These are phyloP conservation scores for Piper betle DNA, from an alignment of 164 flowering plant species.

Conservation along the genomic window DNA sequence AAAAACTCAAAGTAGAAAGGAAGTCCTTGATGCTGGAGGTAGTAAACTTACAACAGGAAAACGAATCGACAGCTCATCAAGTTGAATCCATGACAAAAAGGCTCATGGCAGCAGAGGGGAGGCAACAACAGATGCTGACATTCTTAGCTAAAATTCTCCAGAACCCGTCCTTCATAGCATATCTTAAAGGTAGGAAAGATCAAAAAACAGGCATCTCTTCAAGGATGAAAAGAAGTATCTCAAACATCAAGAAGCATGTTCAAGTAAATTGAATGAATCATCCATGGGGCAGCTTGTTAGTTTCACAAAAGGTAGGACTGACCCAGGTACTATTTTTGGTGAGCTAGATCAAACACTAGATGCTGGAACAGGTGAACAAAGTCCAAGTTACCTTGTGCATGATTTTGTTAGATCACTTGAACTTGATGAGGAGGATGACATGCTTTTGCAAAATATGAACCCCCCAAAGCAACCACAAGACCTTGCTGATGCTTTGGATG, in stretches of 20 bases:
- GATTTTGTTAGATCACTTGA: conserved; percentile 20
- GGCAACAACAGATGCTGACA: conserved; percentile 68
- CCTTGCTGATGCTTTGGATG: conserved; percentile 9
- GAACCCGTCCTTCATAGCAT: conserved; percentile 47
- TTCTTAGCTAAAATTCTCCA: conserved; percentile 64
- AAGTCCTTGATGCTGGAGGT: conserved; percentile 53
- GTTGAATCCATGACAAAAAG: conserved; percentile 43
- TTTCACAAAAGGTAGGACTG: conserved; percentile 15
- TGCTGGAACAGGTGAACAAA: conserved; percentile 11
- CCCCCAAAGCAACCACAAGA: conserved; percentile 19
- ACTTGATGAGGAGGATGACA: conserved; percentile 10
- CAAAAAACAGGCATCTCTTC: conserved; percentile 20
- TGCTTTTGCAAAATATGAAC: conserved; percentile 15
- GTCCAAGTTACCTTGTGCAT: conserved; percentile 17
- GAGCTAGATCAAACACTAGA: conserved; percentile 6
- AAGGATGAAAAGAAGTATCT: conserved; percentile 42
- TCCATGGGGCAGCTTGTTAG: conserved; percentile 34
- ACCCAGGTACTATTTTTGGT: conserved; percentile 7
- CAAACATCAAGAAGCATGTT: conserved; percentile 28
- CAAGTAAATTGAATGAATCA: conserved; percentile 8
- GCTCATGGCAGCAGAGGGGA: conserved; percentile 57
- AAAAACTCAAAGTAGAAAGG: conserved; percentile 45
- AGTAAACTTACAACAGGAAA: conserved; percentile 57
- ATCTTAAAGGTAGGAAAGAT: conserved; percentile 34
- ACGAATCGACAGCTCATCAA: conserved; percentile 36